phyloP scores from a whole-genome alignment of 441 rosid genomes.

The Adansonia gregorii region DNA sequence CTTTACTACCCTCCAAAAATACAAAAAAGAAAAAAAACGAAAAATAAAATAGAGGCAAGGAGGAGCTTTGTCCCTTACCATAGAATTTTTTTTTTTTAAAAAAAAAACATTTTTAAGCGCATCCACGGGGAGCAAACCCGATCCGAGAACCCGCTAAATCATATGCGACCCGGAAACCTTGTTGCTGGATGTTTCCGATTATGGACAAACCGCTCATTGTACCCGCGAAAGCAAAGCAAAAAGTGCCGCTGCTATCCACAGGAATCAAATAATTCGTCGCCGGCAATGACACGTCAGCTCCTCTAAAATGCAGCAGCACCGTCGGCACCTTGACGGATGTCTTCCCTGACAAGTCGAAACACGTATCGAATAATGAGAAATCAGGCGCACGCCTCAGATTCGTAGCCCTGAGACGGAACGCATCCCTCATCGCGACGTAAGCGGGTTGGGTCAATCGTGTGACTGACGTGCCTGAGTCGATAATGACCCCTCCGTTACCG shows the following conservation, averaged over 20 bases:
- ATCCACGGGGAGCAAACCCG: constrained; percentile 84
- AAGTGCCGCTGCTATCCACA: constrained; percentile 65
- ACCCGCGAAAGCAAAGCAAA: constrained; percentile 94
- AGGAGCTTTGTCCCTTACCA: not conserved
- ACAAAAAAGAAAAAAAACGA: not conserved
- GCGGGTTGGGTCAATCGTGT: constrained; percentile 78
- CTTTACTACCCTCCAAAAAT: not conserved
- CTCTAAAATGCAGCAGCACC: constrained; percentile 76
- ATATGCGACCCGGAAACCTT: constrained; percentile 84
- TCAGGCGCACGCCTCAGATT: constrained; percentile 65
- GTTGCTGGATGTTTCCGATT: constrained; percentile 91
- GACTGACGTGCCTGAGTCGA: constrained; percentile 96
- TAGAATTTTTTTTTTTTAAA: no score
- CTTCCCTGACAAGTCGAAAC: constrained; percentile 79
- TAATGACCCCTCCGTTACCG: constrained; percentile 85
- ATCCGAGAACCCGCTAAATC: constrained; percentile 74
- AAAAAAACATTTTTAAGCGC: constrained; percentile 41
- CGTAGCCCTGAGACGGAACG: constrained; percentile 62
- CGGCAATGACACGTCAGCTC: constrained; percentile 88
- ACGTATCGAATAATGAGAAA: constrained; percentile 86
- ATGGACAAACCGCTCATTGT: constrained; percentile 77
- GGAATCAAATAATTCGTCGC: constrained; percentile 86
- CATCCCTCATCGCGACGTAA: constrained; percentile 67
- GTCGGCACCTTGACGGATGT: constrained; percentile 90
- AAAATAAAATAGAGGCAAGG: not conserved